phyloP scores from a whole-genome alignment of 1,284 basidiomycete genomes.

The Apiotrichum montevideense region DNA sequence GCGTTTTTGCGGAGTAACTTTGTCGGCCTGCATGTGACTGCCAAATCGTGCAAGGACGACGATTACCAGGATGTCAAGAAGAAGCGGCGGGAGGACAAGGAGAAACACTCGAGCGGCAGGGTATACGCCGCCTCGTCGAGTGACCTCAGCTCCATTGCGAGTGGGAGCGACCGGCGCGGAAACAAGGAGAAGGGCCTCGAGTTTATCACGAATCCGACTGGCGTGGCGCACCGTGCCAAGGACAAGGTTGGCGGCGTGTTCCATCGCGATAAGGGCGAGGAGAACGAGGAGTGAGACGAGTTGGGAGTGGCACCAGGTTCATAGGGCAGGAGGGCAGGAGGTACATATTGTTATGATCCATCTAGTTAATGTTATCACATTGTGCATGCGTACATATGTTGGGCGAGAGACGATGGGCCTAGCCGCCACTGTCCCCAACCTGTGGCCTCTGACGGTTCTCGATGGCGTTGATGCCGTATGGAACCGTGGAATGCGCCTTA shows the following conservation, averaged over 20 bases:
- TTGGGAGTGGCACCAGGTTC: too few relatives aligned
- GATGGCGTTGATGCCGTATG: too few relatives aligned
- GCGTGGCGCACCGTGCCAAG: not conserved
- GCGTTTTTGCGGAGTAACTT: constrained; percentile 59
- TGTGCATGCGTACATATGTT: too few relatives aligned
- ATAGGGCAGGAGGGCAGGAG: too few relatives aligned
- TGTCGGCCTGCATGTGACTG: constrained; percentile 56
- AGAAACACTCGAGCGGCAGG: not conserved
- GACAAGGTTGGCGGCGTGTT: not conserved
- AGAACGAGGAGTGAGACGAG: too few relatives aligned
- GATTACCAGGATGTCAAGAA: constrained; percentile 43
- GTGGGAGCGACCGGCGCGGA: not conserved
- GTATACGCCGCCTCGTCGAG: not conserved
- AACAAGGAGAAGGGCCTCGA: not conserved
- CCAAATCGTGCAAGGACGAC: constrained; percentile 57
- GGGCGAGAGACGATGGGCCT: too few relatives aligned
- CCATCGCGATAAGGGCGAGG: not conserved
- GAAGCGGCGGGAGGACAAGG: constrained; percentile 18
- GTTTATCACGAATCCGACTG: not conserved
- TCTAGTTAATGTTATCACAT: too few relatives aligned
- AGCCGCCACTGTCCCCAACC: too few relatives aligned
- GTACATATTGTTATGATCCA: too few relatives aligned
- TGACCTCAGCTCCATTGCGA: not conserved
- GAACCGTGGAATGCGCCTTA: too few relatives aligned
- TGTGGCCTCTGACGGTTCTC: too few relatives aligned